Conservation (phyloP, 495 filamentous ascomycete species). For the Penicillium canescens region DNA sequence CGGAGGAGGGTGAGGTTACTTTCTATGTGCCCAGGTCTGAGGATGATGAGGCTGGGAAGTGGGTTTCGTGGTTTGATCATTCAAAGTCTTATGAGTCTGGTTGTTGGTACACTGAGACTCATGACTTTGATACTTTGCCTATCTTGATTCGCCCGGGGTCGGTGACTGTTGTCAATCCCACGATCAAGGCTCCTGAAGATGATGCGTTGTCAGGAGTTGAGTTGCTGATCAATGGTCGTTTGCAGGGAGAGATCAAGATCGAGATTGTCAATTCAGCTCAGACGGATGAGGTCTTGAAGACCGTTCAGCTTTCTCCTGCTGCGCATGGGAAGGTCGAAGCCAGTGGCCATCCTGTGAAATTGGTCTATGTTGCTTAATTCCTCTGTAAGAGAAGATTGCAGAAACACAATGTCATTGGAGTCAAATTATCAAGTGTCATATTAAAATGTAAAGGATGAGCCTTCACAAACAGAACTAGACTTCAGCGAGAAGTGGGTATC, state of each 20-base stretch:
- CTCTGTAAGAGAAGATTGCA: constrained; percentile 3
- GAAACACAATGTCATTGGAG: constrained; percentile 14
- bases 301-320: constrained; percentile 15
- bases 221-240: constrained; percentile 37
- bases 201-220: constrained; percentile 39
- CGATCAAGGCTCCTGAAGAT: constrained; percentile 33
- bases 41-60: constrained; percentile 46
- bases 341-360: constrained; percentile 17
- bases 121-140: constrained; percentile 42
- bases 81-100: constrained; percentile 40
- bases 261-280: constrained; percentile 38
- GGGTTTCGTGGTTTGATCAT: constrained; percentile 51
- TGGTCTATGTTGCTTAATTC: constrained; percentile 6
- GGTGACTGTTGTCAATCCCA: constrained; percentile 35
- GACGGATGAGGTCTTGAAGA: constrained; percentile 34
- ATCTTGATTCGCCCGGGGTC: constrained; percentile 41
- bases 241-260: constrained; percentile 22
- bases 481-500: constrained; percentile 28
- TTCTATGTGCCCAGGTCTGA: constrained; percentile 57
- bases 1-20: constrained; percentile 56
- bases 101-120: constrained; percentile 44
- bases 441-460: not conserved
- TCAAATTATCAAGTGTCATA: constrained; percentile 11
- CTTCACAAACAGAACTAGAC: constrained; percentile 6
- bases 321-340: constrained; percentile 16